Conservation (phyloP, 148 eudicot species). For the Fallopia convolvulus region DNA sequence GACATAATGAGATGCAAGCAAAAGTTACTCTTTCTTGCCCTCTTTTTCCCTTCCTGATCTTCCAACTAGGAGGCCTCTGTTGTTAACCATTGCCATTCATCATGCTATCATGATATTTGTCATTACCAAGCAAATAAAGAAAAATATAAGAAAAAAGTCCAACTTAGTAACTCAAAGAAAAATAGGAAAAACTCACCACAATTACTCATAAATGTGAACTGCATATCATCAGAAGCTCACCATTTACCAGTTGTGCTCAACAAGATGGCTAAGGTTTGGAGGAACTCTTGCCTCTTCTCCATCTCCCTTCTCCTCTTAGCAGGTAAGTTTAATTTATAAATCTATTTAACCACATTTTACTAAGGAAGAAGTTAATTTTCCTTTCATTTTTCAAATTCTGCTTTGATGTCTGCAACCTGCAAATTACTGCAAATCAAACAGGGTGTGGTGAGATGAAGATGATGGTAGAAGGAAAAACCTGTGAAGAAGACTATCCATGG, state of each 20-base stretch:
- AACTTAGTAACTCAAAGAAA: not conserved
- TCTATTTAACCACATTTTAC: not conserved
- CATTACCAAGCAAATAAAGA: not conserved
- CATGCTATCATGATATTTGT: not conserved
- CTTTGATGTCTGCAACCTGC: not conserved
- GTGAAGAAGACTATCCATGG: conserved; percentile 13
- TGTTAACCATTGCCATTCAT: not conserved
- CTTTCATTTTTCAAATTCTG: not conserved
- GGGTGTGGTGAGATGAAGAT: conserved; percentile 10
- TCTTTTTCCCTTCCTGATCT: not conserved
- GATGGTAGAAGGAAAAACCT: conserved; percentile 5
- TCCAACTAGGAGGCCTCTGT: not conserved
- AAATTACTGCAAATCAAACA: not conserved
- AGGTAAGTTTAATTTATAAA: not conserved
- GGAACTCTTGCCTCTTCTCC: not conserved
- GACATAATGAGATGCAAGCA: not conserved
- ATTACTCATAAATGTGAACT: not conserved
- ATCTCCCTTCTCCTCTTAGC: not conserved
- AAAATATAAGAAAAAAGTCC: not conserved
- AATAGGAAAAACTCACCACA: not conserved
- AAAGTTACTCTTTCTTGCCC: not conserved
- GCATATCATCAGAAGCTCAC: not conserved
- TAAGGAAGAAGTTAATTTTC: not conserved
- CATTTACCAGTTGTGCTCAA: not conserved
- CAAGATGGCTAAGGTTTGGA: not conserved